Conservation (phyloP, 108 stramenopile genomes). For the Pinguiococcus pyrenoidosus region DNA sequence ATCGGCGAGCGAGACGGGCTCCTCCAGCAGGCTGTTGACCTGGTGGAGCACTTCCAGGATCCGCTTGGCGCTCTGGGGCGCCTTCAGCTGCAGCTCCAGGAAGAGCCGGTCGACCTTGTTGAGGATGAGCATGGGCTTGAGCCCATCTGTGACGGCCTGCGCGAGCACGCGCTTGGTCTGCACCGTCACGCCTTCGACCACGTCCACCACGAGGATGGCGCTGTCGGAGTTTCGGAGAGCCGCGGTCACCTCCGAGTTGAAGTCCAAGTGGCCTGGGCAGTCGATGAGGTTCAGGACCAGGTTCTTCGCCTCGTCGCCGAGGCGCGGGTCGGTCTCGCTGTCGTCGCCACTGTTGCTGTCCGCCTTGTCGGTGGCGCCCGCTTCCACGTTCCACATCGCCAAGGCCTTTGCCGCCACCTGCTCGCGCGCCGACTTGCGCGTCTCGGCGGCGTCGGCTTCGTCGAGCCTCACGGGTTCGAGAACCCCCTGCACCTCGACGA, state of each 20-base stretch:
- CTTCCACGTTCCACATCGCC: neutral
- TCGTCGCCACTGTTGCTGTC: neutral
- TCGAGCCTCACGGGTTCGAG: too few species aligned
- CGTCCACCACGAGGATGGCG: conserved; percentile 74
- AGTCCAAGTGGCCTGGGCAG: conserved; percentile 86
- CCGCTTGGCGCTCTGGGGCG: too few species aligned
- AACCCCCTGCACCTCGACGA: too few species aligned
- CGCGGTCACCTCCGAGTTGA: conserved; percentile 67
- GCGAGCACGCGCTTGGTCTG: conserved; percentile 74
- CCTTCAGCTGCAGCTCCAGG: conserved; percentile 40
- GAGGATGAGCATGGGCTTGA: conserved; percentile 68
- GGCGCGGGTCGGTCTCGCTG: neutral
- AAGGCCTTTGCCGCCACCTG: neutral
- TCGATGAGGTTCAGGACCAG: conserved; percentile 73
- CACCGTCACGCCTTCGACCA: conserved; percentile 78
- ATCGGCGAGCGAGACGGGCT: too few species aligned
- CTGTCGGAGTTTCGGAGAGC: conserved; percentile 70
- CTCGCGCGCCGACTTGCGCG: neutral
- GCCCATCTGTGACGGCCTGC: conserved; percentile 59
- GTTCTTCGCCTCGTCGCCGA: conserved; percentile 26
- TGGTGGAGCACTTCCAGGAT: too few species aligned
- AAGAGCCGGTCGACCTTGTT: conserved; percentile 83
- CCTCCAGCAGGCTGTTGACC: too few species aligned
- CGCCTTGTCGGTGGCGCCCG: neutral
- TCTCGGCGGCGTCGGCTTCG: too few species aligned